Evolutionary conservation across 2,329 filamentous ascomycete genomes (phyloP), one percentile per base, ranked within the genome.

Genomic region (Fusarium phyllophilum): DNA sequence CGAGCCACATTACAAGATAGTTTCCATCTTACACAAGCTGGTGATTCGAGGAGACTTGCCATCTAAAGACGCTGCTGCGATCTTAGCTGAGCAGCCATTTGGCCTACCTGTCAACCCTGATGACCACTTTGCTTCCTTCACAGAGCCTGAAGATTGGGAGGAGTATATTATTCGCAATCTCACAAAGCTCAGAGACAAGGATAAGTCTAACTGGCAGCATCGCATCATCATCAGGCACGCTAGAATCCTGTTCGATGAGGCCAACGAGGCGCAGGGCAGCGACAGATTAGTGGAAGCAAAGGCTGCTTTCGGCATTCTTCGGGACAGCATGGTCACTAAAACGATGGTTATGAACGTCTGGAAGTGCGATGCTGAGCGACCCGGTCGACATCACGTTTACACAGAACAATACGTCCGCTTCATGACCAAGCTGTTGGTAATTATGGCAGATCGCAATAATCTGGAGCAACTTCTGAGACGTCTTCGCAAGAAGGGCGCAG

Each of bases 191-290:
- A 86, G 87, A 18, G 89, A 90, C 55, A 94, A 94, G 69, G 95
- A 98, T 82, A 97, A 97, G 84, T 93, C 94, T 2, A 96, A 96
- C 77, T 98, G 95, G 95, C 95, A 98, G 79, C 95, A 98, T 81
- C 92, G 95, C 26, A 95, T 98, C 84, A 94, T 94, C 60, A 91
- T 92, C 78, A 91, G 95, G 31, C 91, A 94, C 77, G 86, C 89
- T 4, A 84, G 83, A 39, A 88, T 91, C 26, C 77, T 90, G 13
- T 89, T 88, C 60, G 84, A 86, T 58, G 84, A 87, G 36, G 80
- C 82, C 42, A 79, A 82, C 48, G 49, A 73, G 48, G 70, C 63
- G 6, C 70, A 75, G 81, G 89, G 71, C 54, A 85, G 86, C 58
- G 82, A 86, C n/a, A 85, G 74, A 10, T 81, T 87, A 20, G 89